Evolutionary conservation across 257 asterid genomes (phyloP).

Genomic region (Nicotiana benthamiana): DNA sequence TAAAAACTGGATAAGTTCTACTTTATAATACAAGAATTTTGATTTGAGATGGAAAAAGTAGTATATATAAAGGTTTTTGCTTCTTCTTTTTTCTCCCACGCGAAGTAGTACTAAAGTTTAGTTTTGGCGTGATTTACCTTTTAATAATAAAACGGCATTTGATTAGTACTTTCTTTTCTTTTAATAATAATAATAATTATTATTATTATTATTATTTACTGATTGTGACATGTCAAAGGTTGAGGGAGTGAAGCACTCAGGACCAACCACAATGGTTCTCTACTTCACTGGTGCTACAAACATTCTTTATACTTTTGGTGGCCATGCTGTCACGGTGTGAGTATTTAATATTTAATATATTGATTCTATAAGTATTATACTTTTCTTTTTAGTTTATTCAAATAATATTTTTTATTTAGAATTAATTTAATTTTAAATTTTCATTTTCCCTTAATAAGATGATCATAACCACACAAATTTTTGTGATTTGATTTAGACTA

Average conservation of each 20-base stretch:
- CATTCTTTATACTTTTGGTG: conserved; percentile 87
- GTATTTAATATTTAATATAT: background rate
- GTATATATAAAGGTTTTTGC: background rate
- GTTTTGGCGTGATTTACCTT: conserved; percentile 26
- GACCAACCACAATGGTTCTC: conserved; percentile 70
- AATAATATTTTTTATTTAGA: too few relatives aligned
- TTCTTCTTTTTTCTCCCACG: background rate
- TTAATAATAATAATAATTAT: background rate
- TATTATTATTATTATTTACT: too few relatives aligned
- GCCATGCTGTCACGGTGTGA: conserved; percentile 91
- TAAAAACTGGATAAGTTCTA: background rate
- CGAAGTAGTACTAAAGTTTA: conserved; percentile 17
- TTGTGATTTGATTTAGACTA: too few relatives aligned
- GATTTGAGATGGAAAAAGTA: background rate
- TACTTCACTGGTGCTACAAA: conserved; percentile 91
- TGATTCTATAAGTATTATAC: too few relatives aligned
- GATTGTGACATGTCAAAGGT: conserved; percentile 29
- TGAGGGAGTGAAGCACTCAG: conserved; percentile 76
- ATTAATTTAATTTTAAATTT: too few relatives aligned
- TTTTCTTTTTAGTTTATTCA: too few relatives aligned
- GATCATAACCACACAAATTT: too few relatives aligned
- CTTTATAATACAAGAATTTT: background rate
- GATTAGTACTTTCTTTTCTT: background rate
- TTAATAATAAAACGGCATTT: background rate
- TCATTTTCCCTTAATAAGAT: too few relatives aligned